phyloP scores from a whole-genome alignment of 2,329 filamentous ascomycete genomes.

The Epicoccum sorghinum region DNA sequence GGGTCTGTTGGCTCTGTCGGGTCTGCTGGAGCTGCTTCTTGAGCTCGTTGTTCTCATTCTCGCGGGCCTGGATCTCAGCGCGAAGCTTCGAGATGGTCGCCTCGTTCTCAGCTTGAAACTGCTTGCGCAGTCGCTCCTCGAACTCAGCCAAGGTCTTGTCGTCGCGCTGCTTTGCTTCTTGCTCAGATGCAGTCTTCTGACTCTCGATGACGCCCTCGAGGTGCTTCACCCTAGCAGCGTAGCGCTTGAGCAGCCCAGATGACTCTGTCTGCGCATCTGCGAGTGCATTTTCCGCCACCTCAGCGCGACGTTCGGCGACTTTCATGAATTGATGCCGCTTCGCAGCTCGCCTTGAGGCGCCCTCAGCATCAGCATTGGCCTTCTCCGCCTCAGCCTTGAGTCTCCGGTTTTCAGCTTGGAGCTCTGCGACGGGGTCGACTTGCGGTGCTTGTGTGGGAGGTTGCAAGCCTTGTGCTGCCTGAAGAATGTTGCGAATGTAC shows the following conservation, averaged over 20 bases:
- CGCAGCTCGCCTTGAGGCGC: background rate
- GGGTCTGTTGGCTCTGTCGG: background rate
- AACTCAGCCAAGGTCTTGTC: background rate
- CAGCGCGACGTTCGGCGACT: conserved; percentile 5
- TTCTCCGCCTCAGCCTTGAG: background rate
- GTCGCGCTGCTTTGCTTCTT: background rate
- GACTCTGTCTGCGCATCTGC: background rate
- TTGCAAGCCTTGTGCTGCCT: background rate
- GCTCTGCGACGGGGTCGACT: background rate
- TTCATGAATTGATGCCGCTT: background rate
- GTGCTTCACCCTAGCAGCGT: background rate
- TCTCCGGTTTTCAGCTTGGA: background rate
- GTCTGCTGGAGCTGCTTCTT: background rate
- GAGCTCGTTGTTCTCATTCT: background rate
- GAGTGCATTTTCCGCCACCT: too few relatives aligned
- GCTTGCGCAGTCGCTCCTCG: background rate
- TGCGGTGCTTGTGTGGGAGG: background rate
- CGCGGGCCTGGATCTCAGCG: background rate
- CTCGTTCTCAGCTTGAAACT: background rate
- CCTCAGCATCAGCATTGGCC: background rate
- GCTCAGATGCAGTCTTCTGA: background rate
- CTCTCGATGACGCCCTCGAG: background rate
- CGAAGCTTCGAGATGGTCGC: background rate
- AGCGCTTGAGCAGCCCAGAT: background rate
- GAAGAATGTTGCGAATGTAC: background rate